phyloP scores from a whole-genome alignment of 1,139 yeast genomes.

The Suhomyces bribrorum region DNA sequence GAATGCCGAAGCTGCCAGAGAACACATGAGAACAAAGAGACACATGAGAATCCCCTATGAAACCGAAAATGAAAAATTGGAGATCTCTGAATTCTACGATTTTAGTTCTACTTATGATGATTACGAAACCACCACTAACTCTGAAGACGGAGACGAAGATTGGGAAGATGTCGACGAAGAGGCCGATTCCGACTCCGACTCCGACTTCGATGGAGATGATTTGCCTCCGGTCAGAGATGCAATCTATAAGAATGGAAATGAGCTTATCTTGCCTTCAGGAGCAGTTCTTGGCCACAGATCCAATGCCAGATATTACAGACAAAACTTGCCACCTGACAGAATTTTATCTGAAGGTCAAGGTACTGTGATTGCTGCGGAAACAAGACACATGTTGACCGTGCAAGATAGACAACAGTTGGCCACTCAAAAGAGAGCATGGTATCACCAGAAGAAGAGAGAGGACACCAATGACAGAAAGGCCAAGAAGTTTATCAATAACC shows the following conservation, averaged over 20 bases:
- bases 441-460: constrained; percentile 61
- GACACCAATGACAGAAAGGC: constrained; percentile 77
- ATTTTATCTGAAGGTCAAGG: constrained; percentile 86
- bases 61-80: constrained; percentile 73
- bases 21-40: constrained; percentile 82
- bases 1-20: constrained; percentile 82
- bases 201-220: constrained; percentile 40
- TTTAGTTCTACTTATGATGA: constrained; percentile 66
- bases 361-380: constrained; percentile 90
- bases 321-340: constrained; percentile 69
- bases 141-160: constrained; percentile 32
- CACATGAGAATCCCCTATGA: constrained; percentile 93
- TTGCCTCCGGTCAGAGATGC: constrained; percentile 24
- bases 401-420: constrained; percentile 56
- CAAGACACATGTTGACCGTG: constrained; percentile 64
- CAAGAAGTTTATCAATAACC: constrained; percentile 79
- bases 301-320: constrained; percentile 80
- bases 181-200: constrained; percentile 28
- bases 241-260: constrained; percentile 62
- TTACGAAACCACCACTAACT: constrained; percentile 11
- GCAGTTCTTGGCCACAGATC: constrained; percentile 88
- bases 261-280: constrained; percentile 84
- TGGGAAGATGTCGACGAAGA: constrained; percentile 45
- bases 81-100: constrained; percentile 83
- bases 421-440: constrained; percentile 77